Evolutionary conservation across 225 moss, liverwort and hornwort species (phyloP).

Genomic region (Ulota crispa): DNA sequence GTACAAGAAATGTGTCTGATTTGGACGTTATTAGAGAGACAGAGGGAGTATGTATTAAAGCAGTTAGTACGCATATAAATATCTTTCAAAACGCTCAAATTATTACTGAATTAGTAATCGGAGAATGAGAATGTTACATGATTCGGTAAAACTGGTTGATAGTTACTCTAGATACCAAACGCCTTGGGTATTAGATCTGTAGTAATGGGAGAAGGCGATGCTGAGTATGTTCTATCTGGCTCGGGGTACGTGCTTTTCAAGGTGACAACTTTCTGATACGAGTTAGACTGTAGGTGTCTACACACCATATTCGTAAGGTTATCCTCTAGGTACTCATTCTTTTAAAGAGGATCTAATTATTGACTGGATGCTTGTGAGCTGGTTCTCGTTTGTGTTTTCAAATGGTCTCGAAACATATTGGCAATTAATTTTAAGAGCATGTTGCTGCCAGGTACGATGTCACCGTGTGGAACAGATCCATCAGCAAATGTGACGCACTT

Average conservation of each 20-base stretch:
- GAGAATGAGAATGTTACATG: background rate
- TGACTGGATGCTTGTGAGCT: slow-evolving; percentile 7
- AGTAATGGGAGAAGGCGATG: background rate
- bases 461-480: slow-evolving; percentile 87
- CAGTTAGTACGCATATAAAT: background rate
- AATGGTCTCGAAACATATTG: slow-evolving; percentile 14
- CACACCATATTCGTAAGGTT: background rate
- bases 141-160: background rate
- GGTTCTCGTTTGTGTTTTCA: background rate
- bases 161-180: background rate
- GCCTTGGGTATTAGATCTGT: background rate
- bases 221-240: background rate
- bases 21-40: too few relatives aligned
- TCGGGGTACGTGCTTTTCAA: background rate
- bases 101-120: background rate
- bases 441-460: slow-evolving; percentile 73
- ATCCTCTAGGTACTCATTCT: background rate
- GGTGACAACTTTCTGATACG: background rate
- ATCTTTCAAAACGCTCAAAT: background rate
- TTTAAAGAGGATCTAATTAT: background rate
- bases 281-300: background rate
- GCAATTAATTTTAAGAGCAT: slow-evolving; percentile 5
- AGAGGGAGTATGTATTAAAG: background rate
- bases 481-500: slow-evolving; percentile 80
- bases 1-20: too few relatives aligned